Base-by-base conservation (phyloP, 2,329 filamentous ascomycete genomes). In the Arthrobotrys iridis region DNA sequence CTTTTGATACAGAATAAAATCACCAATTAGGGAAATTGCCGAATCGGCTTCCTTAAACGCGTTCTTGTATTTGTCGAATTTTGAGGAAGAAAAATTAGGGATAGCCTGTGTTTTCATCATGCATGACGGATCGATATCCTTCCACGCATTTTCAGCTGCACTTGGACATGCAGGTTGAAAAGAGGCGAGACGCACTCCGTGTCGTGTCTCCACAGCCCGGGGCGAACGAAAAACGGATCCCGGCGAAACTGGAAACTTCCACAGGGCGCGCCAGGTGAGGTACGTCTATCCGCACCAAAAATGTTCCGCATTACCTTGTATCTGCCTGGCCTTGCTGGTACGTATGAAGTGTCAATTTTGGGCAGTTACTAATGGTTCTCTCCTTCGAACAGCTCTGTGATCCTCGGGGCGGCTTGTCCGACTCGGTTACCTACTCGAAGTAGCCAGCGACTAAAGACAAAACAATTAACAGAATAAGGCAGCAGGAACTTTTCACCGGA, bases 341-440 rank as follows among this genome's bases (percentile, higher is more conserved):
- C 62, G 62, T 66, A 58, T 74, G 70, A 74, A 55, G 62, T 74
- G 70, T 74, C 70, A 67, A 60, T 67, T 74, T 73, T 67, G 62
- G 70, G 70, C 62, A 74, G 52, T 52, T 63, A 37, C 52, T 45
- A 67, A 40, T 20, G 46, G 48, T 30, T 15, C 43, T 13, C 22
- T 62, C 65, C 45, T 46, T 63, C 40, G 43, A 52, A 52, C 65
- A 62, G 37, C 22, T 70, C 35, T 70, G 50, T 55, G 65, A 70
- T 65, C 60, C 62, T 67, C 70, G 68, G 68, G 70, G 70, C 70
- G 70, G 70, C 70, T 74, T 74, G 70, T 74, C 70, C 70, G 70
- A 74, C 70, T 73, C 70, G 70, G 60, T 64, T 67, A 74, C 70
- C 70, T 74, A 37, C 70, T 74, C 13, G 45, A 74, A 74, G 62